Conservation (phyloP, 768 basidiomycete genomes). For the Strobilomyces dryophilus region DNA sequence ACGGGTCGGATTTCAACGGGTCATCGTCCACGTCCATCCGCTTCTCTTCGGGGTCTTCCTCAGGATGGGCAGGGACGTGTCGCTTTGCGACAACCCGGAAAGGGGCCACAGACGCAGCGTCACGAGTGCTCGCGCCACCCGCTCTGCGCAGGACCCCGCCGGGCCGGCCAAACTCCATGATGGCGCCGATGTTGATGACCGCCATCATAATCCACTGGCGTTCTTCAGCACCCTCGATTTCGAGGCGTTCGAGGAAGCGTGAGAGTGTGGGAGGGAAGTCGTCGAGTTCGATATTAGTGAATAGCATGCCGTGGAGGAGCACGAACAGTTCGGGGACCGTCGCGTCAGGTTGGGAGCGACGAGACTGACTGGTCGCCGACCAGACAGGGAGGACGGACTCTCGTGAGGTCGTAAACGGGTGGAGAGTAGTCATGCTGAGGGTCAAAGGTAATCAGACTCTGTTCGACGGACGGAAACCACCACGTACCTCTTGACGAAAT, state of each 20-base stretch:
- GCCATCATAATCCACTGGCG: constrained; percentile 99
- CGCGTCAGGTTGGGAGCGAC: constrained; percentile 74
- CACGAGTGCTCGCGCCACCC: constrained; percentile 44
- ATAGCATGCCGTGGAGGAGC: constrained; percentile 93
- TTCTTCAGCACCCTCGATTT: constrained; percentile 75
- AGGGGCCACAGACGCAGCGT: constrained; percentile 30
- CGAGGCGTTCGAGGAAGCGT: constrained; percentile 81
- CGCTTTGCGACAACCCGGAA: constrained; percentile 54
- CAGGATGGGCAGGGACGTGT: constrained; percentile 26
- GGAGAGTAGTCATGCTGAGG: constrained; percentile 81
- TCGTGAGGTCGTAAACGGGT: constrained; percentile 82
- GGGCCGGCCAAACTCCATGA: constrained; percentile 85
- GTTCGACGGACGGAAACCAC: neutral
- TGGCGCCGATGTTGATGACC: constrained; percentile 70
- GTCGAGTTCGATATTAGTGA: constrained; percentile 92
- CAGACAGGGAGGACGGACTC: constrained; percentile 90
- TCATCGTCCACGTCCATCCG: constrained; percentile 67
- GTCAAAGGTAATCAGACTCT: constrained; percentile 8
- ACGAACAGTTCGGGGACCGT: constrained; percentile 78
- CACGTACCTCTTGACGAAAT: constrained; percentile 88
- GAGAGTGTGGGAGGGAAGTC: constrained; percentile 80
- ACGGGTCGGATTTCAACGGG: constrained; percentile 18
- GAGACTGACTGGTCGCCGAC: constrained; percentile 59
- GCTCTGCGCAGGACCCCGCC: constrained; percentile 65
- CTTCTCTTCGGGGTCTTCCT: constrained; percentile 41